Conservation (phyloP, 805 yeast genomes). For the Metschnikowia matae region DNA sequence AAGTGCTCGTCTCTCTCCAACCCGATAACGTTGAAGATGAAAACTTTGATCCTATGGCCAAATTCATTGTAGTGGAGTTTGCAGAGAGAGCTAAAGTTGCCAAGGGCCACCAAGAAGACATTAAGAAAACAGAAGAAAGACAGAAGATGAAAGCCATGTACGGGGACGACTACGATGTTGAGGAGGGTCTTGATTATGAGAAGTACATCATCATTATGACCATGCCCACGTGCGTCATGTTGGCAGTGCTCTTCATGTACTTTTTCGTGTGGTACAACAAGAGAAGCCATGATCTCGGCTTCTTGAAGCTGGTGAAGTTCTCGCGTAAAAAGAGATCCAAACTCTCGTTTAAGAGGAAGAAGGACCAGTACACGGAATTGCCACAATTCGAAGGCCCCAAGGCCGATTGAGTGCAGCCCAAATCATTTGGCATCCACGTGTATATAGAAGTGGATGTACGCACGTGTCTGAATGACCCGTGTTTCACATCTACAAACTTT, state of each 20-base stretch:
- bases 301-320: slow-evolving; percentile 31
- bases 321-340: slow-evolving; percentile 16
- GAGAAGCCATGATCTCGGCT: slow-evolving; percentile 37
- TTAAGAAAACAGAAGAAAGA: slow-evolving; percentile 35
- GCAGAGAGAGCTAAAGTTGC: slow-evolving; percentile 52
- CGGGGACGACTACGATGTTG: slow-evolving; percentile 37
- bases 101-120: slow-evolving; percentile 43
- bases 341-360: slow-evolving; percentile 24
- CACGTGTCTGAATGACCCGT: neutral
- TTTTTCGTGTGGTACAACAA: slow-evolving; percentile 55
- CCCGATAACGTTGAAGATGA: slow-evolving; percentile 64
- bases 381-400: slow-evolving; percentile 29
- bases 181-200: slow-evolving; percentile 49
- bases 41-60: slow-evolving; percentile 53
- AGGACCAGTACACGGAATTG: slow-evolving; percentile 24
- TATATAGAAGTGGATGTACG: neutral
- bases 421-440: neutral
- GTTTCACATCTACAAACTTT: neutral
- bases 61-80: slow-evolving; percentile 42
- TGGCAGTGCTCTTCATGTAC: slow-evolving; percentile 62
- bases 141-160: slow-evolving; percentile 21
- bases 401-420: slow-evolving; percentile 8
- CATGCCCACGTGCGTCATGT: slow-evolving; percentile 61
- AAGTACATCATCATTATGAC: slow-evolving; percentile 62
- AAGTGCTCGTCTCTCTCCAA: slow-evolving; percentile 66